Evolutionary conservation across 768 basidiomycete genomes (phyloP).

Genomic region (Cyclocybe aegerita): DNA sequence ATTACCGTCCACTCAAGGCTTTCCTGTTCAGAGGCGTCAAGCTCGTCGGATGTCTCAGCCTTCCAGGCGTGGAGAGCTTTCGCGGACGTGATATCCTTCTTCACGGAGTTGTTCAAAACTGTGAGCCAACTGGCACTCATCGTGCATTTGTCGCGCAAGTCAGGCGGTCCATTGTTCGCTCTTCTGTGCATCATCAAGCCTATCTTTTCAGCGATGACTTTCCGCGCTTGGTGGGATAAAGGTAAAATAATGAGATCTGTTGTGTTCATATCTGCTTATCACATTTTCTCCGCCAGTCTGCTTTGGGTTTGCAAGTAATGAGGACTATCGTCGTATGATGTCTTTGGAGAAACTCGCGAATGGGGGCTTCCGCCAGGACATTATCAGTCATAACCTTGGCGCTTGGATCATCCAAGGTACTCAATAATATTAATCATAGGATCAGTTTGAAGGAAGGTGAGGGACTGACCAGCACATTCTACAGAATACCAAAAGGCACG

Average conservation of each 20-base stretch:
- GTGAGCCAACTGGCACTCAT: too few relatives aligned
- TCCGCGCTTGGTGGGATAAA: too few relatives aligned
- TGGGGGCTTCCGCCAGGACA: conserved; percentile 31
- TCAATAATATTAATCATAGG: conserved; percentile 27
- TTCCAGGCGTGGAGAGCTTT: too few relatives aligned
- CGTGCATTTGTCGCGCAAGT: too few relatives aligned
- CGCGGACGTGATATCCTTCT: too few relatives aligned
- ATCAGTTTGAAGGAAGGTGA: conserved; percentile 6
- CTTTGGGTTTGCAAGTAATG: conserved; percentile 26
- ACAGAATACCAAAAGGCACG: conserved; percentile 27
- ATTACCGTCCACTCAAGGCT: too few relatives aligned
- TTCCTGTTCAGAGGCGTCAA: too few relatives aligned
- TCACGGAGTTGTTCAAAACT: too few relatives aligned
- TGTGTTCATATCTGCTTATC: background rate
- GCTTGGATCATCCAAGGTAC: conserved; percentile 28
- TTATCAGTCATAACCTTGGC: conserved; percentile 31
- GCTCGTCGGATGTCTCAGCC: too few relatives aligned
- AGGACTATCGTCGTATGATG: conserved; percentile 27
- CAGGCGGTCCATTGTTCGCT: too few relatives aligned
- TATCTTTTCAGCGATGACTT: too few relatives aligned
- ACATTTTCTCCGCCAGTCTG: conserved; percentile 14
- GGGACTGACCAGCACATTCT: conserved; percentile 17
- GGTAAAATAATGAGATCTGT: background rate
- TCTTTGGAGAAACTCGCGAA: conserved; percentile 26
- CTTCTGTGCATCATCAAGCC: too few relatives aligned